A percentile compares a stretch with the other conserved stretches of the same genome.
phyloP scores from a whole-genome alignment of 768 basidiomycete genomes.

The Tricholoma saponaceum region DNA sequence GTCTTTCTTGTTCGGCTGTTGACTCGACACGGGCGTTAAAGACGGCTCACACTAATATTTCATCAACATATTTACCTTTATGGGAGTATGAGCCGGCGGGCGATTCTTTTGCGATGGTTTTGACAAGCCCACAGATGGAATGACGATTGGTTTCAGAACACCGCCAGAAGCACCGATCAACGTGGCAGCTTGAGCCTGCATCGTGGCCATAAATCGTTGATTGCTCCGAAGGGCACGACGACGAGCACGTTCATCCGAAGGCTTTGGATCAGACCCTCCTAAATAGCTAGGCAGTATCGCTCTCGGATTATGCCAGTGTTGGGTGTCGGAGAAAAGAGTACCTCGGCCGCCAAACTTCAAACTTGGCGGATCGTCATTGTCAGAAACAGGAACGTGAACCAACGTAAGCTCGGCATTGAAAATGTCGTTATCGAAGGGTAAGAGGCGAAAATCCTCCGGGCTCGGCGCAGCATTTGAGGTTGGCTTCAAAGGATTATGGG shows the following conservation, averaged over 20 bases:
- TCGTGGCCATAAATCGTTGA: constrained; percentile 54
- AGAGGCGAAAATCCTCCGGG: constrained; percentile 17
- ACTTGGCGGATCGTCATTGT: constrained; percentile 9
- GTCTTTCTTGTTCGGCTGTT: constrained; percentile 12
- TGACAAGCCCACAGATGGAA: constrained; percentile 34
- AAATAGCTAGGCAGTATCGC: constrained; percentile 50
- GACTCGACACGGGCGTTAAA: constrained; percentile 2
- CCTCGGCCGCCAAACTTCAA: constrained; percentile 29
- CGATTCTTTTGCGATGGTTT: not conserved
- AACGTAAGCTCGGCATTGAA: constrained; percentile 23
- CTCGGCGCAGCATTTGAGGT: not conserved
- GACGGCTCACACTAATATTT: not conserved
- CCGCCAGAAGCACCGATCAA: constrained; percentile 60
- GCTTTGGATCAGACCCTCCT: constrained; percentile 38
- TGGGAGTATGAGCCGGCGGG: not conserved
- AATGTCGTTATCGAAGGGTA: constrained; percentile 35
- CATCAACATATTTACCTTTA: not conserved
- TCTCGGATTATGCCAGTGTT: constrained; percentile 57
- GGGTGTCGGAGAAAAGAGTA: constrained; percentile 43
- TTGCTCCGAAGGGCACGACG: constrained; percentile 33
- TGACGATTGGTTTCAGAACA: constrained; percentile 48
- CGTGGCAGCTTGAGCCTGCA: constrained; percentile 59
- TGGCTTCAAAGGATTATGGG: constrained; percentile 1
- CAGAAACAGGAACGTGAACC: constrained; percentile 15
- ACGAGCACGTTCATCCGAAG: constrained; percentile 30